Conservation (phyloP, 2,329 filamentous ascomycete genomes). For the Botrytis hyacinthi region DNA sequence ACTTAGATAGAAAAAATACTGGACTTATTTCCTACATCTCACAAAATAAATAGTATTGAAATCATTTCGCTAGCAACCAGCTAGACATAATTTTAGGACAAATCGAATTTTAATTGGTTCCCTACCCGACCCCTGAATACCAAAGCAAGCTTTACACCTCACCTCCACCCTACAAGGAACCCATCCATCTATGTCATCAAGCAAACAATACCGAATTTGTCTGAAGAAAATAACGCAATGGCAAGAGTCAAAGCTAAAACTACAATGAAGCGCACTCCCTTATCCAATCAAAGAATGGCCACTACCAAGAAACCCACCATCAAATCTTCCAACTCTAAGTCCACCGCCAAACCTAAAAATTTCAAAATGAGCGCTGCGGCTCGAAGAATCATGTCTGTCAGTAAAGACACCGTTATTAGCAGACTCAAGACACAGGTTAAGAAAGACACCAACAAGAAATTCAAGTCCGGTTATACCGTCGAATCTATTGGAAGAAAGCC, state of each 20-base stretch:
- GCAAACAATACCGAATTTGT: neutral
- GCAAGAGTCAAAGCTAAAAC: neutral
- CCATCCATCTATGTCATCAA: neutral
- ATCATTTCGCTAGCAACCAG: neutral
- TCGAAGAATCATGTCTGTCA: neutral
- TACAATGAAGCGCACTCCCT: neutral
- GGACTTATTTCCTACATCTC: neutral
- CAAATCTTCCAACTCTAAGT: neutral
- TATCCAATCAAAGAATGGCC: neutral
- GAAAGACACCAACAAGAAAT: neutral
- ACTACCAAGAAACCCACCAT: neutral
- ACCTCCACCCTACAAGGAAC: neutral
- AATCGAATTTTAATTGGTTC: neutral
- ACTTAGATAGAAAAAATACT: neutral
- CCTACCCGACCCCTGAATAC: neutral
- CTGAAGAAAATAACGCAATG: neutral
- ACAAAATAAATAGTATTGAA: neutral
- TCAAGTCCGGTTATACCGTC: no score
- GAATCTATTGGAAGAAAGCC: neutral
- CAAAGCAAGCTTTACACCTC: neutral
- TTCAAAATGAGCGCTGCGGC: neutral
- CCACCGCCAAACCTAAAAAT: neutral
- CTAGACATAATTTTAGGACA: neutral
- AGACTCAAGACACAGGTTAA: neutral
- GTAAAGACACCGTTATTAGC: neutral